A percentile compares a stretch with the other conserved stretches of the same genome.
phyloP scores from a whole-genome alignment of 2,329 filamentous ascomycete genomes.

The Cladophialophora bantiana region DNA sequence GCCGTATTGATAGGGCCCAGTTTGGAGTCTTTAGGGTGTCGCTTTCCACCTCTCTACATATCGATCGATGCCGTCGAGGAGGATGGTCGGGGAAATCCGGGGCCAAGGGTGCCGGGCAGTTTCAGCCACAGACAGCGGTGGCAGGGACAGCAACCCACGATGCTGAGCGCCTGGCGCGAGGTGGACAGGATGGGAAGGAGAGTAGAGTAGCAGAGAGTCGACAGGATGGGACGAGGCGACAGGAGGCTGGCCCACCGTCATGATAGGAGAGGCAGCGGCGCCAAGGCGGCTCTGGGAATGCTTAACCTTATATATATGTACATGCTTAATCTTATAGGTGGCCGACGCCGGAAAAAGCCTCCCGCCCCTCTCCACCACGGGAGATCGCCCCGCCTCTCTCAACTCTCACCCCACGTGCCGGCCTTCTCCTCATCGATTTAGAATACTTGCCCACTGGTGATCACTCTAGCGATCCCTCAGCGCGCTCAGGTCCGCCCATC shows the following conservation, averaged over 20 bases:
- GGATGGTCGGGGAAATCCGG: not conserved
- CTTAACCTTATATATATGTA: too few species aligned
- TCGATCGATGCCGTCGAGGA: not conserved
- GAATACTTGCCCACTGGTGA: not conserved
- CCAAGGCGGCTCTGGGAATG: not conserved
- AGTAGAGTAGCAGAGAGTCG: not conserved
- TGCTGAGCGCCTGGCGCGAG: not conserved
- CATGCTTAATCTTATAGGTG: not conserved
- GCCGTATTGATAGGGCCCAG: not conserved
- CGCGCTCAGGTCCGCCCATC: conserved; percentile 13
- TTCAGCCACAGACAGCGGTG: not conserved
- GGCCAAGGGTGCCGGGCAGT: not conserved
- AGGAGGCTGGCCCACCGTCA: not conserved
- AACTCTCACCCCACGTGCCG: not conserved
- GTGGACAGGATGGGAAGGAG: not conserved
- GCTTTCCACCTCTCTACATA: not conserved
- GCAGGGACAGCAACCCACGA: not conserved
- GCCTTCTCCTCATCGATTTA: not conserved
- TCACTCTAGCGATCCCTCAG: not conserved
- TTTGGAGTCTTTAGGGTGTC: not conserved
- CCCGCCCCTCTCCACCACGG: not conserved
- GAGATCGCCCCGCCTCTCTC: conserved; percentile 5
- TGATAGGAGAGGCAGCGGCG: not conserved
- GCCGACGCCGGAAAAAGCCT: not conserved
- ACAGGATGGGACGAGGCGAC: not conserved